Conservation (phyloP, 2,329 filamentous ascomycete species). For the Aspergillus sp. region DNA sequence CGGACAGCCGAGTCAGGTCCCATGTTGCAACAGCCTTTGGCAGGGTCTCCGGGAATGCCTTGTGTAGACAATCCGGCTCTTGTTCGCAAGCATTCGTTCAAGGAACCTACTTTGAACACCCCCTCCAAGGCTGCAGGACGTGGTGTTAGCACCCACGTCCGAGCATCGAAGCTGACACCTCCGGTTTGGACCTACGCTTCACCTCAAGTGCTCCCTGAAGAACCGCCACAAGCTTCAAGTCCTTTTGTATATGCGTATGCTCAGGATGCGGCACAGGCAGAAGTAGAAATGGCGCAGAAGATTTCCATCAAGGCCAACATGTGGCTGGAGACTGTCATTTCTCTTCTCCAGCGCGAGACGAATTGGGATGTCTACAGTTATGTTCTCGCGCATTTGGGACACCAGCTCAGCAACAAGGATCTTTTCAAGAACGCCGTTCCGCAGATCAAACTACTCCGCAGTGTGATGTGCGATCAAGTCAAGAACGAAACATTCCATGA, state of each 20-base stretch:
- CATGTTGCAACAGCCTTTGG: slow-evolving; percentile 34
- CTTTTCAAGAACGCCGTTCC: slow-evolving; percentile 68
- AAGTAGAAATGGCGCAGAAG: slow-evolving; percentile 23
- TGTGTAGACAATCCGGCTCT: slow-evolving; percentile 31
- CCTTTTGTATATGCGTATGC: slow-evolving; percentile 46
- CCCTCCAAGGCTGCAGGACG: slow-evolving; percentile 27
- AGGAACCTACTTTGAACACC: slow-evolving; percentile 22
- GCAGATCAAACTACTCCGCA: slow-evolving; percentile 69
- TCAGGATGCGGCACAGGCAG: slow-evolving; percentile 21
- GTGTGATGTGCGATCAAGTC: slow-evolving; percentile 74
- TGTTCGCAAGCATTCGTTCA: slow-evolving; percentile 24
- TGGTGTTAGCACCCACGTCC: slow-evolving; percentile 25
- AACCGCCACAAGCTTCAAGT: slow-evolving; percentile 44
- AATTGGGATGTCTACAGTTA: slow-evolving; percentile 95
- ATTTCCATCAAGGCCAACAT: slow-evolving; percentile 52
- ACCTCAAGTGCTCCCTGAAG: slow-evolving; percentile 48
- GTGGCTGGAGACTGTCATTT: slow-evolving; percentile 72
- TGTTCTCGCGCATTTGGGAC: slow-evolving; percentile 74
- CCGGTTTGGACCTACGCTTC: slow-evolving; percentile 55
- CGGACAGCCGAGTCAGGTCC: slow-evolving; percentile 52
- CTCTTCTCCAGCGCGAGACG: slow-evolving; percentile 64
- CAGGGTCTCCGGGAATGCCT: slow-evolving; percentile 35
- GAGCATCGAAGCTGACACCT: slow-evolving; percentile 31
- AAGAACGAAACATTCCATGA: slow-evolving; percentile 71
- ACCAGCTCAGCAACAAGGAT: slow-evolving; percentile 83